A percentile compares a stretch with the other conserved stretches of the same genome.
These are phyloP conservation scores for Sugiyamaella lignohabitans DNA, from an alignment of 805 yeast species.

Conservation along the genomic window DNA sequence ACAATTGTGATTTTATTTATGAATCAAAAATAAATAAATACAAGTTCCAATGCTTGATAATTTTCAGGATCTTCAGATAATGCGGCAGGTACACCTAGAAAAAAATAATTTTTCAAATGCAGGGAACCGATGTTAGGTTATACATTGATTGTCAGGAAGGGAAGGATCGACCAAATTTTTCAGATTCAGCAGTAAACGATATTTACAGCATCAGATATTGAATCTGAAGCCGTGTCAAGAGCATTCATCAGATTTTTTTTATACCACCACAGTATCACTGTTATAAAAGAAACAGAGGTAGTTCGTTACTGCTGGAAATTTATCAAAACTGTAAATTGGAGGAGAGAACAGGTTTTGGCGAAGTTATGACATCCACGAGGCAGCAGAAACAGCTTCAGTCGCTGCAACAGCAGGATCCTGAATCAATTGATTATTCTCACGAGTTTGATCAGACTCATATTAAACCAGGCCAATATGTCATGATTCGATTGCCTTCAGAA, in stretches of 20 bases:
- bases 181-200: neutral
- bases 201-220: neutral
- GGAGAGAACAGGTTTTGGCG: too few relatives aligned
- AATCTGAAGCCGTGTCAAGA: too few relatives aligned
- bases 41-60: too few relatives aligned
- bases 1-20: neutral
- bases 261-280: too few relatives aligned
- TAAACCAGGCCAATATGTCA: constrained; percentile 45
- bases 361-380: neutral
- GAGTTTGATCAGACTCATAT: constrained; percentile 30
- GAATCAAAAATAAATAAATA: neutral
- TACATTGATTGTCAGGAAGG: neutral
- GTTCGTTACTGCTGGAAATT: too few relatives aligned
- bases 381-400: neutral
- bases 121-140: neutral
- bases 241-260: too few relatives aligned
- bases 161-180: neutral
- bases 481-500: constrained; percentile 76
- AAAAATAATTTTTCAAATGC: too few relatives aligned
- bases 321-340: too few relatives aligned
- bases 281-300: too few relatives aligned
- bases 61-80: too few relatives aligned
- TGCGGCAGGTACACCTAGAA: too few relatives aligned
- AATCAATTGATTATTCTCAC: neutral
- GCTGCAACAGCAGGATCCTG: neutral